These are phyloP conservation scores for Bacidia gigantensis DNA, from an alignment of 495 filamentous ascomycete species.

Conservation along the genomic window DNA sequence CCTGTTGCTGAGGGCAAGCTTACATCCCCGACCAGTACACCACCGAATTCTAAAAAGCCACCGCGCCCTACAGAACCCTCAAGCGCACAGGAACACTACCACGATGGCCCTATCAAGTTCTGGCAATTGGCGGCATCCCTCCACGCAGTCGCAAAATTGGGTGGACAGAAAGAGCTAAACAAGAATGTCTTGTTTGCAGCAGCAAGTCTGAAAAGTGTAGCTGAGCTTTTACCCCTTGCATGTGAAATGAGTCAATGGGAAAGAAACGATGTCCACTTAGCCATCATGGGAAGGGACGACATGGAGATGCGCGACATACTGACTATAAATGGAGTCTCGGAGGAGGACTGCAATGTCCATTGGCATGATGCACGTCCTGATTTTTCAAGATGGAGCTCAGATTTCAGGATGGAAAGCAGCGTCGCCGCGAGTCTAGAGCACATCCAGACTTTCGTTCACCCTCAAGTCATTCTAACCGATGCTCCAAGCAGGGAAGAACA, in stretches of 20 bases:
- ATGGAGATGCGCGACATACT: slow-evolving; percentile 38
- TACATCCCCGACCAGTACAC: slow-evolving; percentile 13
- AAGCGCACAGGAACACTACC: slow-evolving; percentile 28
- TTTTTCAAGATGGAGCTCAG: slow-evolving; percentile 32
- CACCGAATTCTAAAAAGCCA: slow-evolving; percentile 12
- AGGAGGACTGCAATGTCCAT: slow-evolving; percentile 33
- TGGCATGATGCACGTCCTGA: slow-evolving; percentile 44
- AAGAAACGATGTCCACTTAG: slow-evolving; percentile 38
- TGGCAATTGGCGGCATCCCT: slow-evolving; percentile 38
- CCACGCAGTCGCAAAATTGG: slow-evolving; percentile 25
- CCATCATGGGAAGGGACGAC: slow-evolving; percentile 39
- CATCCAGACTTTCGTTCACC: slow-evolving; percentile 33
- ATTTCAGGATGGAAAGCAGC: slow-evolving; percentile 37
- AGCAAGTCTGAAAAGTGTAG: slow-evolving; percentile 34
- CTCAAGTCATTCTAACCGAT: slow-evolving; percentile 39
- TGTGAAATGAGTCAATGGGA: slow-evolving; percentile 37
- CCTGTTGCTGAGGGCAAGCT: slow-evolving; percentile 8
- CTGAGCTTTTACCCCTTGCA: slow-evolving; percentile 39
- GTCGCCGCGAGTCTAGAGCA: slow-evolving; percentile 29
- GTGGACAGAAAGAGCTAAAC: slow-evolving; percentile 22
- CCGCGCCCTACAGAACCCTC: slow-evolving; percentile 9
- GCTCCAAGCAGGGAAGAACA: slow-evolving; percentile 28
- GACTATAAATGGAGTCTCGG: slow-evolving; percentile 33
- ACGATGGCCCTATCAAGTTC: slow-evolving; percentile 43
- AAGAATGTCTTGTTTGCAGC: slow-evolving; percentile 38